Evolutionary conservation across 148 eudicot genomes (phyloP).

Genomic region (Suaeda aralocaspica): DNA sequence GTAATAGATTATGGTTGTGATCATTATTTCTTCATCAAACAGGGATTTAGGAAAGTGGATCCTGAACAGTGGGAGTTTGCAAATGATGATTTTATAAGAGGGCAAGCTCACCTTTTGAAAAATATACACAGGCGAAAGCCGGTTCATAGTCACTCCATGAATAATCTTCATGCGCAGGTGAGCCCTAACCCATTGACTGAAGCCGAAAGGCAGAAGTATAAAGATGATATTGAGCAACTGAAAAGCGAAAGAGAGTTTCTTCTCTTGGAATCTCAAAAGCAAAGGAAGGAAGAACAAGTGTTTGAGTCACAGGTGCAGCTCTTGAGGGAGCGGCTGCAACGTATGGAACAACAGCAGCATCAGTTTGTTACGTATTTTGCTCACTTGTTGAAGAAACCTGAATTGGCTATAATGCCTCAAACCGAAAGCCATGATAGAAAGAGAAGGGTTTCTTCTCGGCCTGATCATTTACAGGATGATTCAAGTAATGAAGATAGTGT

Average conservation of each 20-base stretch:
- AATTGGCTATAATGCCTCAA: constrained; percentile 39
- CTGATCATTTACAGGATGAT: constrained; percentile 37
- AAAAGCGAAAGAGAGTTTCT: constrained; percentile 47
- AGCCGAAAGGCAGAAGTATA: constrained; percentile 51
- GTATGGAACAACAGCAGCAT: constrained; percentile 45
- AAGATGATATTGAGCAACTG: constrained; percentile 55
- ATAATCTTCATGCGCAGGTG: constrained; percentile 44
- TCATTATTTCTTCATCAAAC: constrained; percentile 8
- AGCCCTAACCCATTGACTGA: constrained; percentile 55
- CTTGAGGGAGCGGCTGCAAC: constrained; percentile 43
- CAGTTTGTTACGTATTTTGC: constrained; percentile 47
- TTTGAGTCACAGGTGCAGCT: constrained; percentile 36
- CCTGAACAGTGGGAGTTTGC: constrained; percentile 96
- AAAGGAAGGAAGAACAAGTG: constrained; percentile 43
- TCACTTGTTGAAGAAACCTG: constrained; percentile 44
- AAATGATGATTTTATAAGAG: constrained; percentile 82
- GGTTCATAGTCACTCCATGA: constrained; percentile 77
- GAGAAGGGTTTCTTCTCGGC: constrained; percentile 49
- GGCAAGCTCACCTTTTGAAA: constrained; percentile 69
- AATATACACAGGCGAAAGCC: constrained; percentile 85
- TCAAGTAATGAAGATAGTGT: constrained; percentile 28
- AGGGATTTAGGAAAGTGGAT: constrained; percentile 93
- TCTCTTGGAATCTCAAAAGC: constrained; percentile 42
- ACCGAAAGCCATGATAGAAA: constrained; percentile 59
- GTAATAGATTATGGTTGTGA: too few relatives aligned